A percentile compares a stretch with the other conserved stretches of the same genome.
Evolutionary conservation across 176 grass and related monocot species (phyloP).

Genomic region (Zea luxurians): DNA sequence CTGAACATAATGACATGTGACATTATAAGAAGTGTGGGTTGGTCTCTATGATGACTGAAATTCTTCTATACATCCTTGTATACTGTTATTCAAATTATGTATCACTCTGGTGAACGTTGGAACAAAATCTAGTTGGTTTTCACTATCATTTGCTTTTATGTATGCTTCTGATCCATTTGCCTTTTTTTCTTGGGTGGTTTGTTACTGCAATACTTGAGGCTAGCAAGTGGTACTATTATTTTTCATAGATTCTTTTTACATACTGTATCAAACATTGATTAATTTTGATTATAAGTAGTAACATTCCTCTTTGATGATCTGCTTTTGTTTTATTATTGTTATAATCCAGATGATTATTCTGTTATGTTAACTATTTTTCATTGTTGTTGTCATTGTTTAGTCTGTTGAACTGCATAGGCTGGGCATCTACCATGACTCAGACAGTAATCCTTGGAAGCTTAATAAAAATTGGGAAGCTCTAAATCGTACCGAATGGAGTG

Average conservation of each 20-base stretch:
- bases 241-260: constrained; percentile 26
- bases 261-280: constrained; percentile 26
- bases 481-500: constrained; percentile 75
- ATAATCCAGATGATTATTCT: constrained; percentile 29
- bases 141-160: constrained; percentile 4
- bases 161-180: background rate
- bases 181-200: background rate
- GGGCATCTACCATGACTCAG: constrained; percentile 92
- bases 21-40: background rate
- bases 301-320: constrained; percentile 19
- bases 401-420: constrained; percentile 83
- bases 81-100: background rate
- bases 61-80: background rate
- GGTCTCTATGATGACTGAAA: background rate
- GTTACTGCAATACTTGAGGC: constrained; percentile 17
- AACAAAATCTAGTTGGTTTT: constrained; percentile 9
- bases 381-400: constrained; percentile 54
- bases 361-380: constrained; percentile 21
- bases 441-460: constrained; percentile 75
- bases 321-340: constrained; percentile 20
- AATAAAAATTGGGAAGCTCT: constrained; percentile 92
- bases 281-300: constrained; percentile 21
- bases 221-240: background rate
- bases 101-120: constrained; percentile 4
- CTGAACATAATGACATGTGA: background rate